phyloP scores from a whole-genome alignment of 1,284 basidiomycete species.

The Kalmanozyma brasiliensis region DNA sequence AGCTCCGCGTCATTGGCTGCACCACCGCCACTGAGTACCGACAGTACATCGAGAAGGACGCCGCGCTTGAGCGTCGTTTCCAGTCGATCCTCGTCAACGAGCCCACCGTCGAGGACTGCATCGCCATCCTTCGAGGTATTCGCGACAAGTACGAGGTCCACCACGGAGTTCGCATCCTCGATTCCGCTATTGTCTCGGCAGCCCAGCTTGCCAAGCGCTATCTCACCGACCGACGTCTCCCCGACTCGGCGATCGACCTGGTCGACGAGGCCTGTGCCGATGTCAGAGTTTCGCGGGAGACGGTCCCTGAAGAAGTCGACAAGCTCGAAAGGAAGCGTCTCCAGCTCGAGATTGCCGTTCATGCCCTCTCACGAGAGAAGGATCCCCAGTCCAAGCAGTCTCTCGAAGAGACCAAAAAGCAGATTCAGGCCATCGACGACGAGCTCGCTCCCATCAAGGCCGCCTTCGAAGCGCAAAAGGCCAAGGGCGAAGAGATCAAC shows the following conservation, averaged over 20 bases:
- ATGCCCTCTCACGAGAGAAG: constrained; percentile 84
- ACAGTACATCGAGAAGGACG: constrained; percentile 88
- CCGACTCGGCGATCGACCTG: constrained; percentile 68
- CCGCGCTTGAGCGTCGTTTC: constrained; percentile 93
- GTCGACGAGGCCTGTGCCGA: constrained; percentile 71
- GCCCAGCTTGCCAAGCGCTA: constrained; percentile 95
- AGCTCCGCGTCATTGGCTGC: constrained; percentile 88
- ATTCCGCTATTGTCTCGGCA: constrained; percentile 87
- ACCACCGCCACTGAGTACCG: constrained; percentile 93
- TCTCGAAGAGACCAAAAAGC: constrained; percentile 80
- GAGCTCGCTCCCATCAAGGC: constrained; percentile 87
- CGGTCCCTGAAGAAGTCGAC: constrained; percentile 92
- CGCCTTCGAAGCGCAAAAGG: constrained; percentile 89
- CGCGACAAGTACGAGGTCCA: constrained; percentile 78
- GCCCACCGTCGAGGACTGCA: constrained; percentile 87
- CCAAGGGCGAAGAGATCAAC: constrained; percentile 85
- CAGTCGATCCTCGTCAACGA: constrained; percentile 90
- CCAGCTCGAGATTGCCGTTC: constrained; percentile 93
- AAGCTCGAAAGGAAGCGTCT: constrained; percentile 90
- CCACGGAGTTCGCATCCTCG: constrained; percentile 79
- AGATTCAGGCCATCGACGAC: constrained; percentile 87
- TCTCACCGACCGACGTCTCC: constrained; percentile 71
- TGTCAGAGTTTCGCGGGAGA: constrained; percentile 76
- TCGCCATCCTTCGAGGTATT: constrained; percentile 91
- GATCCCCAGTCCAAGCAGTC: constrained; percentile 89